Evolutionary conservation across 192 early-diverging fungal genomes (phyloP).

Genomic region (Dimargaris xerosporica): DNA sequence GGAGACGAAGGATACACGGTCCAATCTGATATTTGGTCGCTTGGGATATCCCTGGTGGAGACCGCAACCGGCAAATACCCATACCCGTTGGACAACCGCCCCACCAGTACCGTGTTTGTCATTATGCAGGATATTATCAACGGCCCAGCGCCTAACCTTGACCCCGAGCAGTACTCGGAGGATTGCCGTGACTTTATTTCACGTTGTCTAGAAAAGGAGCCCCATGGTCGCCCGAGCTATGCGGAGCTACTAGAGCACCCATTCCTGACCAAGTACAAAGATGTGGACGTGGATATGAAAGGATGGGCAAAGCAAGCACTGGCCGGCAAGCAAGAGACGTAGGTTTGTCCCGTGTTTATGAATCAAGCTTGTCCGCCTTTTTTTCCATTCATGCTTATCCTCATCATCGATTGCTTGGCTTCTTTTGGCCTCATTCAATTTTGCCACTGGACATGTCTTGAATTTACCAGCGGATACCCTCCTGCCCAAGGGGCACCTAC

Average conservation of each 20-base stretch:
- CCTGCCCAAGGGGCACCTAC: too few relatives aligned
- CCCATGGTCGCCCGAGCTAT: constrained; percentile 56
- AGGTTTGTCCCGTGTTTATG: too few relatives aligned
- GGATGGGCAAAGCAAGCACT: constrained; percentile 57
- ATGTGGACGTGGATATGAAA: constrained; percentile 62
- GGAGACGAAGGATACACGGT: constrained; percentile 59
- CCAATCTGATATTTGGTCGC: constrained; percentile 85
- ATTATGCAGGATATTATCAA: constrained; percentile 77
- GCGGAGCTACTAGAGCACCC: constrained; percentile 57
- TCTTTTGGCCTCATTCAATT: too few relatives aligned
- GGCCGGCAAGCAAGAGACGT: too few relatives aligned
- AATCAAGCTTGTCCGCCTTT: too few relatives aligned
- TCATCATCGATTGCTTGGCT: too few relatives aligned
- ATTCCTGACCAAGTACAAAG: constrained; percentile 51
- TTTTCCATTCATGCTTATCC: too few relatives aligned
- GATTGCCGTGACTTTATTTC: constrained; percentile 66
- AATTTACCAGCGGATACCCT: too few relatives aligned
- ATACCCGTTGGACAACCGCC: constrained; percentile 47
- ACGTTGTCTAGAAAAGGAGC: constrained; percentile 57
- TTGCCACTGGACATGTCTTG: too few relatives aligned
- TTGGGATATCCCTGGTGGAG: constrained; percentile 80
- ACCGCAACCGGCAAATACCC: constrained; percentile 66
- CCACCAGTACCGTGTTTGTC: constrained; percentile 54
- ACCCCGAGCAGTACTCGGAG: constrained; percentile 43
- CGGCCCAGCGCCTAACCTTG: constrained; percentile 57